Evolutionary conservation across 345 rosid species (phyloP), one percentile per base, ranked within the genome.

Genomic region (Jatropha curcas): DNA sequence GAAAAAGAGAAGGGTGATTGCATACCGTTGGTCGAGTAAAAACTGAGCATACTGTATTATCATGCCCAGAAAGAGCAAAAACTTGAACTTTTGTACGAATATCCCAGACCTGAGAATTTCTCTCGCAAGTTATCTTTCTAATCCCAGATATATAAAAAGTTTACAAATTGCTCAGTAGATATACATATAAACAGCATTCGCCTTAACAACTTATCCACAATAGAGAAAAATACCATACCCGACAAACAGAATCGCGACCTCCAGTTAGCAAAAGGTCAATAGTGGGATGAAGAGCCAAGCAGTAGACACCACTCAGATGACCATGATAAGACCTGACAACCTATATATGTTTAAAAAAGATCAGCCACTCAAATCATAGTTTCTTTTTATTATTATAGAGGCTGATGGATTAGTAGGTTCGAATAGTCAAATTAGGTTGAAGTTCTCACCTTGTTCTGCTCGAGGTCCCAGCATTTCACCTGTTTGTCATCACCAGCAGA

Each of bases 381-480:
- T 66, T 7, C 7, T 58, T 58, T 5, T 1, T 22, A 55, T 25
- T 6, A 22, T 55, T 51, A 2, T 55, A n/a, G n/a, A n/a, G n/a
- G n/a, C n/a, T n/a, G n/a, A 58, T 27, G 3, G 14, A 58, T 58
- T 27, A 27, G 19, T 5, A 28, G 6, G 20, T 31, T 58, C 28
- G 30, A 46, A 16, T 30, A 16, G 4, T 45, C 31, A 19, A 22
- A 41, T 4, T 52, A 41, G 63, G 53, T 48, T 27, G 50, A 56
- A 71, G 45, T 71, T 50, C 81, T 76, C 30, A 92, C 99, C 97
- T 96, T 96, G 76, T 96, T 93, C 81, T 96, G 99, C 75, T 96
- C 99, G 83, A 96, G 99, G 73, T 96, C 99, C 98, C 98, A 96
- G 75, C 99, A 96, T 82, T 96, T 96, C 71, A 96, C 99, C 88